Conservation (phyloP, 2,329 filamentous ascomycete genomes). For the Clonostachys solani region DNA sequence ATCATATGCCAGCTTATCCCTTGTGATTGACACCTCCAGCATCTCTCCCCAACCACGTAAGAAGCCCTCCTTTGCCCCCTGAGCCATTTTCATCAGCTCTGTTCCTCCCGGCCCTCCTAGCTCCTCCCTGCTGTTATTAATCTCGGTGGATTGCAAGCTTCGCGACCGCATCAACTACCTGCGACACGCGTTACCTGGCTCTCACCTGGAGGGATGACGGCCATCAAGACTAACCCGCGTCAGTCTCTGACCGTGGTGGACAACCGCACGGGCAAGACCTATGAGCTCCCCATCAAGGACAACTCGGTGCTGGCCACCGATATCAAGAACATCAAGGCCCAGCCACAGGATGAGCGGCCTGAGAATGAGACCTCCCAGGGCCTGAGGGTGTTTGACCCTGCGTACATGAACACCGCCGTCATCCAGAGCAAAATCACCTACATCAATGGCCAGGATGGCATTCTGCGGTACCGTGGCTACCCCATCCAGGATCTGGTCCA, state of each 20-base stretch:
- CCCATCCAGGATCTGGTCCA: slow-evolving; percentile 45
- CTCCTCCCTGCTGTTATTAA: no score
- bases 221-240: slow-evolving; percentile 10
- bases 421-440: slow-evolving; percentile 45
- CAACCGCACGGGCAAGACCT: slow-evolving; percentile 42
- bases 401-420: slow-evolving; percentile 48
- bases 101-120: no score
- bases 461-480: slow-evolving; percentile 47
- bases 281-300: slow-evolving; percentile 42
- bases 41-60: no score
- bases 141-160: no score
- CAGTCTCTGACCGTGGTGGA: slow-evolving; percentile 37
- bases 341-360: slow-evolving; percentile 22
- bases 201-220: not conserved
- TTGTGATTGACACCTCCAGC: no score
- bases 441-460: slow-evolving; percentile 46
- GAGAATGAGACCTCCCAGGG: slow-evolving; percentile 44
- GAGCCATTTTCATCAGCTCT: no score
- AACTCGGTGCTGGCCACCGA: slow-evolving; percentile 46
- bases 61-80: no score
- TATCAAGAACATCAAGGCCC: slow-evolving; percentile 44
- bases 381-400: slow-evolving; percentile 45
- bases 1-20: no score
- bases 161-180: no score
- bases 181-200: no score